Conservation (phyloP, 345 rosid genomes). For the Linum usitatissimum region DNA sequence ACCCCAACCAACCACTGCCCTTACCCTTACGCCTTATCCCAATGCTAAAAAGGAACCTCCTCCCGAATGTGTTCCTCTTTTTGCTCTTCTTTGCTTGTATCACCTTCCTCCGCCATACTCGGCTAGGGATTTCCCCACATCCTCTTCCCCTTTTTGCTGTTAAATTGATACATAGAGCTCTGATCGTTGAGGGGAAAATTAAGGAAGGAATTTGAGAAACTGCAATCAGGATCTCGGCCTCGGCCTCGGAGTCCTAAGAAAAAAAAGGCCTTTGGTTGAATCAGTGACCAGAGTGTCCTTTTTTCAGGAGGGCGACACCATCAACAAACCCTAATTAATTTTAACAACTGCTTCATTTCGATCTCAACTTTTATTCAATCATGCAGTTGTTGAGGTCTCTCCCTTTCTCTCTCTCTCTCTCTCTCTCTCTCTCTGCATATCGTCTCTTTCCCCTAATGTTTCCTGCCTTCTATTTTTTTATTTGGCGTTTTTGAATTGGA, state of each 20-base stretch:
- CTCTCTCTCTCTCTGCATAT: neutral
- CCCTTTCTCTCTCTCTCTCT: neutral
- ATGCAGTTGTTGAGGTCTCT: conserved; percentile 46
- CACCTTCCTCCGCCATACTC: neutral
- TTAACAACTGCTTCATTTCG: too few relatives aligned
- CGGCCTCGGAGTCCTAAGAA: neutral
- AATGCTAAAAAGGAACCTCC: neutral
- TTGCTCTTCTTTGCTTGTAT: neutral
- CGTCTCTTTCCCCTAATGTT: neutral
- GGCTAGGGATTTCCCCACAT: neutral
- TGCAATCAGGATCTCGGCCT: neutral
- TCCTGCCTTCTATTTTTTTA: neutral
- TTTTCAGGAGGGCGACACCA: conserved; percentile 12
- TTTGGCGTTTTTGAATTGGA: neutral
- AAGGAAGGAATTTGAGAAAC: neutral
- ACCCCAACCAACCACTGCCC: neutral
- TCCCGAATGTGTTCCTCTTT: neutral
- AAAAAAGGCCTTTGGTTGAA: conserved; percentile 20
- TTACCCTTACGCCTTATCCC: neutral
- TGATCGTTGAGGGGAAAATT: neutral
- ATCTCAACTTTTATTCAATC: conserved; percentile 10
- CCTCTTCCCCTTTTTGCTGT: neutral
- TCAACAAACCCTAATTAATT: neutral
- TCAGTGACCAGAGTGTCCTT: conserved; percentile 14
- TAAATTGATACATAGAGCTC: neutral